Conservation (phyloP, 306 rosid species). For the Cucurbita argyrosperma region DNA sequence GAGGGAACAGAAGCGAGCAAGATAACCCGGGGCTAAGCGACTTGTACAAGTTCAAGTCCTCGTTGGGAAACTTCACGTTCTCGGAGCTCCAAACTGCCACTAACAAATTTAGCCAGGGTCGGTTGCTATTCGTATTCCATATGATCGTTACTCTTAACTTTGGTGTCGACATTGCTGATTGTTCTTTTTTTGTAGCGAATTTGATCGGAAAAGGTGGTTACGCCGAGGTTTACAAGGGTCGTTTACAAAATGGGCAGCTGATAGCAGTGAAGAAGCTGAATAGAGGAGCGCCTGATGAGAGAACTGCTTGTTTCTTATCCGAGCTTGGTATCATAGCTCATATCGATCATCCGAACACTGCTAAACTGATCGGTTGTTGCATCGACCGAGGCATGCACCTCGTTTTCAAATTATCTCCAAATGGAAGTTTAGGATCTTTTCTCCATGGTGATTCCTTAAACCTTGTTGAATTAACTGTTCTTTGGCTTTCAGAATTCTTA, state of each 20-base stretch:
- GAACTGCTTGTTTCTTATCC: conserved; percentile 40
- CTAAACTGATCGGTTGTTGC: conserved; percentile 62
- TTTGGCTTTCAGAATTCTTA: conserved; percentile 6
- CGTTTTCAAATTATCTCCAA: conserved; percentile 45
- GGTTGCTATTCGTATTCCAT: not conserved
- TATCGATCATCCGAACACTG: conserved; percentile 58
- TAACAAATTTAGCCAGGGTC: conserved; percentile 45
- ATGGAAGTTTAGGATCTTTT: conserved; percentile 65
- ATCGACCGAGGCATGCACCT: conserved; percentile 60
- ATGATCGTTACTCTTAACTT: not conserved
- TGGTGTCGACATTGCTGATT: not conserved
- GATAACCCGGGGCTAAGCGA: conserved; percentile 18
- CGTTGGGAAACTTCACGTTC: conserved; percentile 33
- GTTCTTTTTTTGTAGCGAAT: conserved; percentile 21
- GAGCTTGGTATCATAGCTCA: conserved; percentile 70
- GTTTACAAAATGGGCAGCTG: conserved; percentile 45
- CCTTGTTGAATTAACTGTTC: not conserved
- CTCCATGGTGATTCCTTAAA: conserved; percentile 36
- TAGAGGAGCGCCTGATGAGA: conserved; percentile 46
- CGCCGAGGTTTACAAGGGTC: conserved; percentile 59
- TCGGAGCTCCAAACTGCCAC: conserved; percentile 46
- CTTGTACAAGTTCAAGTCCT: conserved; percentile 31
- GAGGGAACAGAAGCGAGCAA: conserved; percentile 37
- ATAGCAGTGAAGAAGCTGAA: conserved; percentile 51
- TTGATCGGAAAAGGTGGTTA: conserved; percentile 71